Percentiles rank a stretch among this genome's conserved stretches.
These are phyloP conservation scores for Takashimella tepidaria DNA, from an alignment of 1,284 basidiomycete species.

Conservation along the genomic window DNA sequence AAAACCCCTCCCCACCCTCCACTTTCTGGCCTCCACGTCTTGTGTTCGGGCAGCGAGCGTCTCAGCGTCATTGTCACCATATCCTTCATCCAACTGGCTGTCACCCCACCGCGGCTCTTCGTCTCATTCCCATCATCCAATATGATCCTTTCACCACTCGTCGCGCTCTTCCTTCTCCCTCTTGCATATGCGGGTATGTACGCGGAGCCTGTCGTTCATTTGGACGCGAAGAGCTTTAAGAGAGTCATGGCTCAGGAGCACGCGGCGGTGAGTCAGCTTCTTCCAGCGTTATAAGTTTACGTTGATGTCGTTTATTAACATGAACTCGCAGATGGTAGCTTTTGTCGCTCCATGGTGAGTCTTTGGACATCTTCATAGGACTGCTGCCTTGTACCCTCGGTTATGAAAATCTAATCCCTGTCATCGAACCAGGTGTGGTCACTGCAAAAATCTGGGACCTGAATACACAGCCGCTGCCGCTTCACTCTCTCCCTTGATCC, in stretches of 20 bases:
- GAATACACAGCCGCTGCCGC: constrained; percentile 78
- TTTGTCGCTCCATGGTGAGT: constrained; percentile 83
- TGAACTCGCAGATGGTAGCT: constrained; percentile 65
- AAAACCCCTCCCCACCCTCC: no score
- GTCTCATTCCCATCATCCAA: no score
- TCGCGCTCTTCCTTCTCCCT: constrained; percentile 22
- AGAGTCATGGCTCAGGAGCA: constrained; percentile 72
- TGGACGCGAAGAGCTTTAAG: constrained; percentile 68
- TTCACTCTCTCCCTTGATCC: constrained; percentile 73
- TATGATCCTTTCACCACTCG: constrained; percentile 23
- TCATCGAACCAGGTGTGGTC: constrained; percentile 47
- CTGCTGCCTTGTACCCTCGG: no score
- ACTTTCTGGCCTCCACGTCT: no score
- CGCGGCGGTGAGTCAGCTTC: constrained; percentile 46
- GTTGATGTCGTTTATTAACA: constrained; percentile 54
- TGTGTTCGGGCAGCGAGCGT: no score
- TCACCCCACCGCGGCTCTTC: no score
- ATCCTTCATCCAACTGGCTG: no score
- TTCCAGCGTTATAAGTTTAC: no score
- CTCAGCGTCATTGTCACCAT: no score
- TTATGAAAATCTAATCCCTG: background rate
- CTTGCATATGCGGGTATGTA: constrained; percentile 68
- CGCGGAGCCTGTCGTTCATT: constrained; percentile 65
- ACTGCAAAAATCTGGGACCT: constrained; percentile 81
- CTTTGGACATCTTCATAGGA: background rate